Evolutionary conservation across 306 rosid genomes (phyloP).

Genomic region (Vicia sativa): DNA sequence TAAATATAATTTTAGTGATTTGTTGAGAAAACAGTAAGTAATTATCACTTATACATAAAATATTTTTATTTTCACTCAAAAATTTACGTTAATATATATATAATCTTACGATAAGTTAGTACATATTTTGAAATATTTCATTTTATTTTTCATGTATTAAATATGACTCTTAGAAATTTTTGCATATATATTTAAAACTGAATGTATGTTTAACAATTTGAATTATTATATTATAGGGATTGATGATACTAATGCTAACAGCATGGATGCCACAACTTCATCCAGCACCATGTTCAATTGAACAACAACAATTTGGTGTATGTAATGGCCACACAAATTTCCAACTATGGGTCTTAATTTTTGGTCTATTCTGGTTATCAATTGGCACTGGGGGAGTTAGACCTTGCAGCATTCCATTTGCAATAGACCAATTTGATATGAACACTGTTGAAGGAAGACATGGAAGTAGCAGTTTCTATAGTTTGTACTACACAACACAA

Average conservation of each 20-base stretch:
- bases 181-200: not conserved
- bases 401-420: constrained; percentile 46
- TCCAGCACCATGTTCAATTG: constrained; percentile 54
- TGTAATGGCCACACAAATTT: constrained; percentile 41
- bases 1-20: no score
- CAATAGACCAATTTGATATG: constrained; percentile 57
- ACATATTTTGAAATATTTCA: no score
- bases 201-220: not conserved
- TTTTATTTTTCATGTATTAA: no score
- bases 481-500: constrained; percentile 52
- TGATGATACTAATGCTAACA: constrained; percentile 58
- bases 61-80: no score
- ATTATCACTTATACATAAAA: no score
- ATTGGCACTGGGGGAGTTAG: constrained; percentile 45
- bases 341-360: constrained; percentile 45
- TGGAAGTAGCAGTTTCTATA: constrained; percentile 53
- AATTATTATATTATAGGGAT: constrained; percentile 45
- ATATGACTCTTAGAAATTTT: not conserved
- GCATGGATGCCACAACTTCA: constrained; percentile 59
- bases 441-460: constrained; percentile 55
- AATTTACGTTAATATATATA: no score
- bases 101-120: no score
- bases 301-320: constrained; percentile 11
- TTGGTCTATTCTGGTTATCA: constrained; percentile 45
- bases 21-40: no score